Percentiles rank a stretch among this genome's conserved stretches.
These are phyloP conservation scores for Fusarium citri DNA, from an alignment of 2,329 filamentous ascomycete genomes.

Conservation along the genomic window DNA sequence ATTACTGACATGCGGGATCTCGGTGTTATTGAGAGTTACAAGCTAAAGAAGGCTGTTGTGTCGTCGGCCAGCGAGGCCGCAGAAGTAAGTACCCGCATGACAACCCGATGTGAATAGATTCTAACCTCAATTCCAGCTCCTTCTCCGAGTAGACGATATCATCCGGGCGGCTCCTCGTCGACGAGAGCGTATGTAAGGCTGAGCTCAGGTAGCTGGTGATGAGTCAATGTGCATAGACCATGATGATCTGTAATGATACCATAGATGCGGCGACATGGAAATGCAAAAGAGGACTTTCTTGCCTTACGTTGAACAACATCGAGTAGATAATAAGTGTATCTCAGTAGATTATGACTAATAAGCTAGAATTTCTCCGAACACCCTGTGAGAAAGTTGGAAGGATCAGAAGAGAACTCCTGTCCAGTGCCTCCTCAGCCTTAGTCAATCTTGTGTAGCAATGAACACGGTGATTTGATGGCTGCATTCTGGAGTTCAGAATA, in stretches of 20 bases:
- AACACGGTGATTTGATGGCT: not conserved
- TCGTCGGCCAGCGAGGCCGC: constrained; percentile 96
- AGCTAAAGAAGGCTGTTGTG: constrained; percentile 97
- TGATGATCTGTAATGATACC: constrained; percentile 55
- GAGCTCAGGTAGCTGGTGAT: constrained; percentile 32
- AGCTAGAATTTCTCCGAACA: not conserved
- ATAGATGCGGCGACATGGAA: constrained; percentile 50
- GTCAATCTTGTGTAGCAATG: not conserved
- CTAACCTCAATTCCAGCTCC: constrained; percentile 67
- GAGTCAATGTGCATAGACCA: constrained; percentile 47
- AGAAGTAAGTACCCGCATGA: constrained; percentile 72
- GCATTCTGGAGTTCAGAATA: not conserved
- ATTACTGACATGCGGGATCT: constrained; percentile 96
- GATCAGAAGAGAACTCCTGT: not conserved
- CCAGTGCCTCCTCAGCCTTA: not conserved
- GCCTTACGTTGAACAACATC: constrained; percentile 31
- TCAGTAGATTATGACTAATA: not conserved
- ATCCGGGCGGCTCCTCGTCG: constrained; percentile 88
- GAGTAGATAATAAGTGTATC: constrained; percentile 4
- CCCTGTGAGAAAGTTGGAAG: not conserved
- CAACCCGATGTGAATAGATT: not conserved
- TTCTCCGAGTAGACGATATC: constrained; percentile 96
- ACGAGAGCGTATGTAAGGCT: constrained; percentile 55
- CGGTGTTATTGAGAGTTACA: constrained; percentile 97
- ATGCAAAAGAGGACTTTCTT: constrained; percentile 46